Percentiles rank a stretch among this genome's conserved stretches.
Evolutionary conservation across 2,329 filamentous ascomycete species (phyloP).

Genomic region (Neocucurbitaria cava): DNA sequence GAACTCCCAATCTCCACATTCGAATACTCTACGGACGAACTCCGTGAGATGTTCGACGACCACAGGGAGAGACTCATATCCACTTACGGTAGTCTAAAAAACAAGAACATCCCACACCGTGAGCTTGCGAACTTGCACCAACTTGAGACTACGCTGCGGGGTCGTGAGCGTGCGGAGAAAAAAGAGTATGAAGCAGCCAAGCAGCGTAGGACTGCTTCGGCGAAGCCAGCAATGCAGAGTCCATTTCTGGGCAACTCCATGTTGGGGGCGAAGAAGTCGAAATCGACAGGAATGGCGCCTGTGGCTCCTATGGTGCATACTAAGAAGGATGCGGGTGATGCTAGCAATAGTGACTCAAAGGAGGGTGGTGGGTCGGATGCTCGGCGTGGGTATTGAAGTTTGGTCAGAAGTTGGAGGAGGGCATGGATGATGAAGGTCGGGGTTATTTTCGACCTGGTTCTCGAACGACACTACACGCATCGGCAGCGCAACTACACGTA

Average conservation of each 20-base stretch:
- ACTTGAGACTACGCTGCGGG: neutral
- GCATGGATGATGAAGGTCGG: too few relatives aligned
- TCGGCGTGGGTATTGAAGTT: neutral
- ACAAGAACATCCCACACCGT: neutral
- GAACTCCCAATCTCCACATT: neutral
- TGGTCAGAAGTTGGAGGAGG: too few relatives aligned
- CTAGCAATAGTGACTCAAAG: neutral
- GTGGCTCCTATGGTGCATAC: constrained; percentile 30
- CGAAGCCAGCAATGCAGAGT: neutral
- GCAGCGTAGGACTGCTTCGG: neutral
- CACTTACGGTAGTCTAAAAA: neutral
- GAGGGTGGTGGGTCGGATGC: neutral
- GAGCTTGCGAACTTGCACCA: neutral
- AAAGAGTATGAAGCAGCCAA: neutral
- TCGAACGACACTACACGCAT: too few relatives aligned
- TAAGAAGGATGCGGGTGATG: constrained; percentile 3
- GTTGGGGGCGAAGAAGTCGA: constrained; percentile 20
- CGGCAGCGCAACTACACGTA: too few relatives aligned
- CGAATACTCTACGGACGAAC: neutral
- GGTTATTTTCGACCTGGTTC: too few relatives aligned
- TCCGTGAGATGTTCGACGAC: neutral
- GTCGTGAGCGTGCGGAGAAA: neutral
- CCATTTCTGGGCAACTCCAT: constrained; percentile 20
- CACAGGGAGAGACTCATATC: neutral
- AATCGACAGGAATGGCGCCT: constrained; percentile 14